Evolutionary conservation across 2,329 filamentous ascomycete species (phyloP).

Genomic region (Cryphonectria nitschkei): DNA sequence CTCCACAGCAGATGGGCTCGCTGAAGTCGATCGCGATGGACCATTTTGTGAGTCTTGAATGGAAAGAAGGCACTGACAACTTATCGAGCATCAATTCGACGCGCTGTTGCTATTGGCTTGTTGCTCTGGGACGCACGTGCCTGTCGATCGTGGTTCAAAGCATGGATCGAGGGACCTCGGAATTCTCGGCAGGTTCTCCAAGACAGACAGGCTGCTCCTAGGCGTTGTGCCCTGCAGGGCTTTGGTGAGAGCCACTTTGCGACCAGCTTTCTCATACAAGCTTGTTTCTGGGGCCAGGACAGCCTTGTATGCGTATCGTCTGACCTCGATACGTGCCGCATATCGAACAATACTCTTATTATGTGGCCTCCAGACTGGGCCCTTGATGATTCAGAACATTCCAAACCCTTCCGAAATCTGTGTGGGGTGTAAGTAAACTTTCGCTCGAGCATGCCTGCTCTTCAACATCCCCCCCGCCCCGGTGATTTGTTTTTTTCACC

Average conservation of each 20-base stretch:
- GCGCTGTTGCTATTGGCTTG: not conserved
- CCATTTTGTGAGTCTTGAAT: not conserved
- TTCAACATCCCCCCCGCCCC: too few species aligned
- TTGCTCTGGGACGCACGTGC: not conserved
- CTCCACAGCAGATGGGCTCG: not conserved
- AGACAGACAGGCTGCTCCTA: not conserved
- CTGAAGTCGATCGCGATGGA: not conserved
- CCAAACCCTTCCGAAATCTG: not conserved
- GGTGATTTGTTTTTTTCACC: too few species aligned
- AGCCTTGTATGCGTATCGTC: not conserved
- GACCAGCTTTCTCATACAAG: not conserved
- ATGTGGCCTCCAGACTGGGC: not conserved
- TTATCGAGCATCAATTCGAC: not conserved
- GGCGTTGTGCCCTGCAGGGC: not conserved
- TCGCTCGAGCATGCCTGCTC: not conserved
- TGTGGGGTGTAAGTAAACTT: not conserved
- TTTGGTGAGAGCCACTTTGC: not conserved
- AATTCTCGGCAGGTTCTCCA: not conserved
- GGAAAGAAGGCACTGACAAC: not conserved
- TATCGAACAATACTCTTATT: not conserved
- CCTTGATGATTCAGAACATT: not conserved
- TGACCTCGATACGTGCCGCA: not conserved
- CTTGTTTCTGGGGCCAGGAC: not conserved
- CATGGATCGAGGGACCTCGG: not conserved
- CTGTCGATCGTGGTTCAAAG: constrained; percentile 1